These are phyloP conservation scores for Cymbidium sinense DNA, from an alignment of 106 monocot genomes.

Conservation along the genomic window DNA sequence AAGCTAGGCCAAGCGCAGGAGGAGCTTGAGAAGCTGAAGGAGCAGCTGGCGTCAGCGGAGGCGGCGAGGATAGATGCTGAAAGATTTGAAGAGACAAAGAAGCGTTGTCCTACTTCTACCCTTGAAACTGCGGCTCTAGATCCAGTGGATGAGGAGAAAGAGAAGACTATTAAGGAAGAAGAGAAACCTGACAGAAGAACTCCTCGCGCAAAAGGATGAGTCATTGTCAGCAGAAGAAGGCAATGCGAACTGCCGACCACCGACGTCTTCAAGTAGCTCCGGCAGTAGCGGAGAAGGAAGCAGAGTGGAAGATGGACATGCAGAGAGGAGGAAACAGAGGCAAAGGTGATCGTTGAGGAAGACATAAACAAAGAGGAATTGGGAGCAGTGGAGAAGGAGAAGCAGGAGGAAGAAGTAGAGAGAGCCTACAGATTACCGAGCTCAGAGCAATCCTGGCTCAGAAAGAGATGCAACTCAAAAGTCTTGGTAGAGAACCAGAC, in stretches of 20 bases:
- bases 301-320: not conserved
- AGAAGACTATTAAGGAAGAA: not conserved
- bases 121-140: not conserved
- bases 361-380: conserved; percentile 4
- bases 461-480: conserved; percentile 34
- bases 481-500: conserved; percentile 25
- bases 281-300: conserved; percentile 1
- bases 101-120: conserved; percentile 15
- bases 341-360: conserved; percentile 15
- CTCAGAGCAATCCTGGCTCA: conserved; percentile 28
- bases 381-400: not conserved
- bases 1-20: conserved; percentile 62
- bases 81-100: conserved; percentile 47
- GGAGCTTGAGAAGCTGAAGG: conserved; percentile 70
- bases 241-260: conserved; percentile 24
- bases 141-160: conserved; percentile 9
- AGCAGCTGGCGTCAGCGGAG: conserved; percentile 61
- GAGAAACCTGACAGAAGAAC: not conserved
- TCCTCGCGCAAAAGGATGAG: not conserved
- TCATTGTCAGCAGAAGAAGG: conserved; percentile 9
- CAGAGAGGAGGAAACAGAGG: conserved; percentile 19
- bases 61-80: conserved; percentile 43
- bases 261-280: conserved; percentile 41
- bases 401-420: not conserved
- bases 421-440: conserved; percentile 14